Base-by-base conservation (phyloP, 129 eudicot species). In the sunflower (Helianthus annuus) region DNA sequence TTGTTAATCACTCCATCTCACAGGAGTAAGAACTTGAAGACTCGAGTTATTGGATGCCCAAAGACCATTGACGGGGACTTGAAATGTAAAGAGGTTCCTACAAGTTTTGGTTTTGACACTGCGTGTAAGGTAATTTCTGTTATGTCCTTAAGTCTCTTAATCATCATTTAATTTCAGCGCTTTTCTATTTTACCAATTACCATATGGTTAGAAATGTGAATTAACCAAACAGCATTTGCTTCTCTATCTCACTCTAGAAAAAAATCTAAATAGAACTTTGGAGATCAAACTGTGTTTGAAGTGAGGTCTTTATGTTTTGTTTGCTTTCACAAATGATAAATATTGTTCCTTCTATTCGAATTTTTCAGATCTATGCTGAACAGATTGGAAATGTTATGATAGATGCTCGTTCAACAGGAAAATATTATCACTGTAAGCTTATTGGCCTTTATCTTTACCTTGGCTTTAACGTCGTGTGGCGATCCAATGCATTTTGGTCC, bases 331-430 rank as follows among this genome's bases (percentile, higher is more conserved):
- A 19, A 19, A 19, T 19, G 0, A 19, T 19, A 19, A 19, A 19
- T 19, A 19, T 19, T 19, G 22, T 19, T 19, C 22, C 22, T 19
- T 19, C 22, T 19, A 19, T 19, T 19, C 22, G 22, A 19, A 19
- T 19, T 19, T 19, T 19, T 57, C 92, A 93, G 98, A 88, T 93
- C 48, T 94, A 90, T 82, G 96, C 99, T 58, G 99, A 94, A 84
- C 90, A 90, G 96, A 94, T 90, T 66, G 99, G 99, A 65, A 90
- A 90, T 85, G 99, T 94, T 66, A 94, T 94, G 99, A 79, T 86
- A 42, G 99, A 94, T 90, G 97, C 97, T 19, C 96, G 99, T 8
- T 94, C 99, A 32, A 94, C 99, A 32, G 99, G 99, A 71, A 94
- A 94, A 80, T 94, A 94, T 77, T 94, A 94, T 73, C 99, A 94